Evolutionary conservation across 495 filamentous ascomycete species (phyloP), one percentile per base, ranked within the genome.

Genomic region (Podospora anserina): DNA sequence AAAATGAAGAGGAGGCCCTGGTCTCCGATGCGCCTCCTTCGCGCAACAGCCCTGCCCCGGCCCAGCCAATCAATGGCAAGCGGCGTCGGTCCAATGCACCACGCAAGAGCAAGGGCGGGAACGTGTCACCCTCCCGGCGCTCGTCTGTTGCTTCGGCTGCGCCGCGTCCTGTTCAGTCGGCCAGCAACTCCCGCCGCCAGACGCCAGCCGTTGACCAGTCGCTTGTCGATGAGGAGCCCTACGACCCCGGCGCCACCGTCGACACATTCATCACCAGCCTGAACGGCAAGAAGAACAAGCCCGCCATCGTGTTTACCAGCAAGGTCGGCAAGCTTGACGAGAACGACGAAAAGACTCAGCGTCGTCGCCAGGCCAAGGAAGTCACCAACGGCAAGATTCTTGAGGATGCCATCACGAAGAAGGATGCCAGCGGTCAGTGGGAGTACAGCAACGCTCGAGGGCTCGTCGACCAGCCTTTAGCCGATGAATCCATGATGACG

Each of bases 101-200:
- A 55, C 71, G 72, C 65, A 82, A 79, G 70, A 75, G 74, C 67
- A 82, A 78, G 70, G 74, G 74, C 74, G 73, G 76, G 64, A 80
- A 78, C 55, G 78, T 78, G 65, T 73, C 77, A 69, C 68, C 75
- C 70, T 68, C 79, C 66, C 68, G 73, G 64, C 68, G 68, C 70
- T 39, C 54, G 20, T 59, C 70, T 27, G 20, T 32, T 62, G 61
- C 65, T 27, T 67, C 67, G 15, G 63, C 63, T 63, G 63, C 70
- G 61, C 61, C 61, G 30, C 61, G 61, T 49, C 32, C 61, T 49
- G 7, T 34, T 49, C 27, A 32, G 28, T 63, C 61, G 30, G 61
- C 30, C 18, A 63, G 61, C 32, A 63, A 63, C 55, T 61, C 64
- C 28, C 68, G 56, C 19, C 67, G 68, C 63, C 69, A 65, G 68